Evolutionary conservation across 768 basidiomycete species (phyloP).

Genomic region (Psilocybe sp.): DNA sequence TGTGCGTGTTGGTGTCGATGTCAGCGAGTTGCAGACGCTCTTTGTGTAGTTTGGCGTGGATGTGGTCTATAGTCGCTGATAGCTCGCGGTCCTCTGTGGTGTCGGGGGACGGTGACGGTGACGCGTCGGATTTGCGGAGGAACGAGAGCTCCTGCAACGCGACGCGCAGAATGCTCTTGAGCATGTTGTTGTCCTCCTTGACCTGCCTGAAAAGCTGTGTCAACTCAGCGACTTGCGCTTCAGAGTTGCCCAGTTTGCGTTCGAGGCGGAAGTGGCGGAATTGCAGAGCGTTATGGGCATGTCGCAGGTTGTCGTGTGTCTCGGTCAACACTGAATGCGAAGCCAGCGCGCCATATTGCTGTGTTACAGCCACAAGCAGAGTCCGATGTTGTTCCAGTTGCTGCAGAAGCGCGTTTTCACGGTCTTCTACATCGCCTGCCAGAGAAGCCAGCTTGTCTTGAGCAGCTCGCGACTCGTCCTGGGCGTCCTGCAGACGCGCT

Average conservation of each 20-base stretch:
- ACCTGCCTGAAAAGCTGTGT: constrained; percentile 58
- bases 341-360: constrained; percentile 53
- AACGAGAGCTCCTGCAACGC: constrained; percentile 30
- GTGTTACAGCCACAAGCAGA: constrained; percentile 45
- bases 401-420: constrained; percentile 42
- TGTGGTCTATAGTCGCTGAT: constrained; percentile 12
- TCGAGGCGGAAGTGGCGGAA: constrained; percentile 49
- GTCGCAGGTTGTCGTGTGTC: constrained; percentile 36
- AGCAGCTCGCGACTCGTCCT: constrained; percentile 33
- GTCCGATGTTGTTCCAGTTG: constrained; percentile 51
- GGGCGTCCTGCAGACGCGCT: constrained; percentile 31
- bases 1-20: constrained; percentile 11
- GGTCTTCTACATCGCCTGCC: constrained; percentile 28
- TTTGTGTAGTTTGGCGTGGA: constrained; percentile 18
- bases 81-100: neutral
- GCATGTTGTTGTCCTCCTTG: constrained; percentile 48
- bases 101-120: neutral
- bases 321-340: constrained; percentile 36
- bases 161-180: constrained; percentile 33
- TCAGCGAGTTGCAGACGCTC: constrained; percentile 7
- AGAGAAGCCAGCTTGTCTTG: constrained; percentile 27
- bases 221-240: constrained; percentile 64
- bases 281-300: constrained; percentile 35
- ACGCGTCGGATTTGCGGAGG: constrained; percentile 12
- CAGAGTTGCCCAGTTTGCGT: constrained; percentile 66